These are phyloP conservation scores for Fusarium nematophilum DNA, from an alignment of 2,329 filamentous ascomycete species.

Conservation along the genomic window DNA sequence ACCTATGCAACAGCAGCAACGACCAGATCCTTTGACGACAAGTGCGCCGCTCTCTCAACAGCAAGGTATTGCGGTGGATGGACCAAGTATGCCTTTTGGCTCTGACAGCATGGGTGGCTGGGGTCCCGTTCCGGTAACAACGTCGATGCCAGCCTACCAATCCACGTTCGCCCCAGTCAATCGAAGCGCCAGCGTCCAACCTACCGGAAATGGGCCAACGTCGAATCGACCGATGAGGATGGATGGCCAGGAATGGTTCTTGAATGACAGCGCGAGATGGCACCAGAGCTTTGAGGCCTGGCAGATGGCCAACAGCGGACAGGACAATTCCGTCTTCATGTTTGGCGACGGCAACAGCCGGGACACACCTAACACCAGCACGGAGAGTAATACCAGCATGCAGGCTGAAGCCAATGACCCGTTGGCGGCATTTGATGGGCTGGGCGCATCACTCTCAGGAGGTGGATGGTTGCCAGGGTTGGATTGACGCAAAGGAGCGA, in stretches of 20 bases:
- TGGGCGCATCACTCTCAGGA: slow-evolving; percentile 47
- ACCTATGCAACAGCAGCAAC: slow-evolving; percentile 36
- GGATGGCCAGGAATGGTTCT: slow-evolving; percentile 67
- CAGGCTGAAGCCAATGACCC: slow-evolving; percentile 38
- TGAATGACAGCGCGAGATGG: slow-evolving; percentile 68
- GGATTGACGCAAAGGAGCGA: slow-evolving; percentile 42
- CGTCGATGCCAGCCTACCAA: slow-evolving; percentile 37
- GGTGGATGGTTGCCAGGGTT: slow-evolving; percentile 51
- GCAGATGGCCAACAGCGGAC: slow-evolving; percentile 52
- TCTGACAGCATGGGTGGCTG: slow-evolving; percentile 44
- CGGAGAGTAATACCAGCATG: slow-evolving; percentile 28
- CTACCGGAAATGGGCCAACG: slow-evolving; percentile 36
- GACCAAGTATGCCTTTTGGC: slow-evolving; percentile 35
- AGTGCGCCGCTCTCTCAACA: slow-evolving; percentile 29
- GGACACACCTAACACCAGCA: slow-evolving; percentile 32
- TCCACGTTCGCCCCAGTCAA: slow-evolving; percentile 35
- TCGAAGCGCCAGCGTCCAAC: slow-evolving; percentile 24
- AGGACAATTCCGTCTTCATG: slow-evolving; percentile 45
- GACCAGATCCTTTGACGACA: slow-evolving; percentile 29
- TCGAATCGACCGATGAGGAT: slow-evolving; percentile 48
- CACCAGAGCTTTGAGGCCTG: slow-evolving; percentile 68
- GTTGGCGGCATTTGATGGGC: slow-evolving; percentile 45
- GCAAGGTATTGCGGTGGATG: slow-evolving; percentile 35
- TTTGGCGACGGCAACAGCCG: slow-evolving; percentile 41
- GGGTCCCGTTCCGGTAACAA: slow-evolving; percentile 33